Base-by-base conservation (phyloP, 805 yeast genomes). In the Schwanniomyces sp. region DNA sequence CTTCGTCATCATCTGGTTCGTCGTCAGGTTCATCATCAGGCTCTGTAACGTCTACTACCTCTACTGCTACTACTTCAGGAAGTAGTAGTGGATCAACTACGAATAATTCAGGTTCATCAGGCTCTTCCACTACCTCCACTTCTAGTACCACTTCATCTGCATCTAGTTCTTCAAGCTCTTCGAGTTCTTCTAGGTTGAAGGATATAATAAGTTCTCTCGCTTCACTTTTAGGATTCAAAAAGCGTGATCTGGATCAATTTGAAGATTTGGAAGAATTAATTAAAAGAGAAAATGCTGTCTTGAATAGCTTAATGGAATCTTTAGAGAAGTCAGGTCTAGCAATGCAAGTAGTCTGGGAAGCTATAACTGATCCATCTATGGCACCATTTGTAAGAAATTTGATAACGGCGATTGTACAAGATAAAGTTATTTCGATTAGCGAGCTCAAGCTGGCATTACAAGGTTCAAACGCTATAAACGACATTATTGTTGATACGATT, bases 251-350 rank as follows among this genome's bases (percentile, higher is more conserved):
- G 18, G n/a, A 7, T 2, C 21, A 7, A 14, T 8, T 14, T 4
- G 52, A 50, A 18, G 29, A 41, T 2, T 40, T 41, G 16, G 44
- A 28, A 3, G 48, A 34, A 7, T 25, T 45, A 14, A 41, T 46
- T 14, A 55, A 53, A 42, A 51, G 59, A 48, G 59, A 58, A 11
- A 50, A 56, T 34, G 52, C 47, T 27, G 49, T 64, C 10, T 45
- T 65, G 10, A 46, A 58, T 40, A 57, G 63, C 34, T 49, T 64
- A 12, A 50, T 62, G 42, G 66, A 63, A 14, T 61, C 67, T 10
- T 59, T 65, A 47, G 64, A 52, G 6, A 50, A 55, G 27, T 63
- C 68, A 4, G 70, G 70, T 1, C 56, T 65, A 45, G 70, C 61
- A 5, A 48, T 59, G 52, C 61, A 58, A 45, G 60, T 65, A 10